Percentiles rank a stretch among this genome's conserved stretches.
Conservation (phyloP, 2,329 filamentous ascomycete species). For the Raffaelea ambrosiae region DNA sequence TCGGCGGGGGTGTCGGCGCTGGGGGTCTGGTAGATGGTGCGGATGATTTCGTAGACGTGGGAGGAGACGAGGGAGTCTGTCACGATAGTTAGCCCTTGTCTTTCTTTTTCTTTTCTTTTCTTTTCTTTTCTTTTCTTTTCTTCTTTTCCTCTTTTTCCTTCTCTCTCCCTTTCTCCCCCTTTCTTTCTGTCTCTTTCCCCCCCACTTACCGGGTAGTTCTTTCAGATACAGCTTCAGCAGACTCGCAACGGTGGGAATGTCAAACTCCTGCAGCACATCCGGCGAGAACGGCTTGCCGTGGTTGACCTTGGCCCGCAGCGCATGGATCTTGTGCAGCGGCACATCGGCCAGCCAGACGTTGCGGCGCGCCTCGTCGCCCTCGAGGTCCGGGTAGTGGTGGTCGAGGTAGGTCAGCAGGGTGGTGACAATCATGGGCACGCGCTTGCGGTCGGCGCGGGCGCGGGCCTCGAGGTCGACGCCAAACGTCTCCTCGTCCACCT, state of each 20-base stretch:
- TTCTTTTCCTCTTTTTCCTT: neutral
- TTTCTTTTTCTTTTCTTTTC: no score
- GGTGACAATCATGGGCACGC: slow-evolving; percentile 86
- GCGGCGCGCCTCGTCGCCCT: slow-evolving; percentile 87
- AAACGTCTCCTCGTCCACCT: slow-evolving; percentile 94
- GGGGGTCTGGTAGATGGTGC: slow-evolving; percentile 87
- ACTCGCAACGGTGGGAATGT: slow-evolving; percentile 89
- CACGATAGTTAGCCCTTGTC: neutral
- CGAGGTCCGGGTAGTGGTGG: slow-evolving; percentile 92
- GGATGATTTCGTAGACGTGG: slow-evolving; percentile 97
- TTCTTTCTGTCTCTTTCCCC: neutral
- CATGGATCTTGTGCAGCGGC: slow-evolving; percentile 74
- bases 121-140: neutral
- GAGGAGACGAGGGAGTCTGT: slow-evolving; percentile 95
- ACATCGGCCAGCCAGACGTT: slow-evolving; percentile 94
- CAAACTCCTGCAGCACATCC: slow-evolving; percentile 76
- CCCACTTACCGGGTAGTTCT: slow-evolving; percentile 73
- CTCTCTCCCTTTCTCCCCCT: neutral
- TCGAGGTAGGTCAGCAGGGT: slow-evolving; percentile 92
- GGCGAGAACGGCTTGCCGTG: slow-evolving; percentile 72
- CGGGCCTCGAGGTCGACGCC: slow-evolving; percentile 96
- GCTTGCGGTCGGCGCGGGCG: slow-evolving; percentile 87
- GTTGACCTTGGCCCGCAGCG: slow-evolving; percentile 74
- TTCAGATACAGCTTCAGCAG: slow-evolving; percentile 89
- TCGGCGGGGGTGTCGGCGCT: slow-evolving; percentile 64